Percentiles rank a stretch among this genome's conserved stretches.
Conservation (phyloP, 169 alveolate species). For the Eimeria zaria region DNA sequence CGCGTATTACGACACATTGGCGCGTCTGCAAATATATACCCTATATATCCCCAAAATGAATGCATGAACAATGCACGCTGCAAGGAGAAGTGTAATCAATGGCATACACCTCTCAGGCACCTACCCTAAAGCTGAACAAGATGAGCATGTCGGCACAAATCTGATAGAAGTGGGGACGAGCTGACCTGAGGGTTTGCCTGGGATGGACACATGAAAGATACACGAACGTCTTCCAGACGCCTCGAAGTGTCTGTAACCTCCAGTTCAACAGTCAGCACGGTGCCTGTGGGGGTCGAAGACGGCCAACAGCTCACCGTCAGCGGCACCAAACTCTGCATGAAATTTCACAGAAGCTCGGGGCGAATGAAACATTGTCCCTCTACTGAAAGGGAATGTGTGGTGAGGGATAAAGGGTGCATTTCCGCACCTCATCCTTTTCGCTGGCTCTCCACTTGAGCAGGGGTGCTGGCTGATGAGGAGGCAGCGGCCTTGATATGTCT, state of each 20-base stretch:
- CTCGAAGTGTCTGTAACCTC: slow-evolving; percentile 67
- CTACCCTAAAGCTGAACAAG: neutral
- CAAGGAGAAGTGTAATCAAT: neutral
- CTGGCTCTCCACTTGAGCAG: slow-evolving; percentile 84
- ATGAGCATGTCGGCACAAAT: neutral
- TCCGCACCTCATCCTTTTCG: slow-evolving; percentile 76
- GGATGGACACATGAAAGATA: slow-evolving; percentile 78
- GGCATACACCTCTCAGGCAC: neutral
- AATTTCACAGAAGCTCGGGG: neutral
- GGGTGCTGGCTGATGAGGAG: slow-evolving; percentile 84
- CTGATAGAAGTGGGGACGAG: neutral
- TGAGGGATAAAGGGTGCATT: neutral
- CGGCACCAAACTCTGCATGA: slow-evolving; percentile 77
- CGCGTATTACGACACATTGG: neutral
- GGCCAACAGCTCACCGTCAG: slow-evolving; percentile 84
- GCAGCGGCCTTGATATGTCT: slow-evolving; percentile 79
- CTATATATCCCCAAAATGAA: neutral
- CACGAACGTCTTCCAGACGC: slow-evolving; percentile 62
- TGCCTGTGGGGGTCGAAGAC: slow-evolving; percentile 76
- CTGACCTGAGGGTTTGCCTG: slow-evolving; percentile 59
- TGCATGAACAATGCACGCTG: neutral
- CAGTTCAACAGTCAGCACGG: slow-evolving; percentile 66
- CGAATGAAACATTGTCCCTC: neutral
- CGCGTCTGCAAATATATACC: neutral
- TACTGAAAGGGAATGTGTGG: neutral